Evolutionary conservation across 176 grass and related monocot species (phyloP).

Genomic region (Ensete glaucum): DNA sequence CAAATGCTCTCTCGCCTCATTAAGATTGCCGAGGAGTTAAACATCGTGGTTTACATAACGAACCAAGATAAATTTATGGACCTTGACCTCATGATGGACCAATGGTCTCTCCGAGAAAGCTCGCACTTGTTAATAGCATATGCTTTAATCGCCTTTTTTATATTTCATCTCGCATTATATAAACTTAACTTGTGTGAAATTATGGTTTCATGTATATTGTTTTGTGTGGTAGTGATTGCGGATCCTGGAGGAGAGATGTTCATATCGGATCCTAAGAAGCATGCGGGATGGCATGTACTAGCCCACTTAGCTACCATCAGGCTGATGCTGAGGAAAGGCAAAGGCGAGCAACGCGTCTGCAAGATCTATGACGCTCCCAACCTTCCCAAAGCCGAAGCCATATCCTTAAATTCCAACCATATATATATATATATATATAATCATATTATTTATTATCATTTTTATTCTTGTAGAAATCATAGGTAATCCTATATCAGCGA

Average conservation of each 20-base stretch:
- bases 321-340: conserved; percentile 88
- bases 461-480: too few relatives aligned
- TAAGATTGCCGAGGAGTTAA: conserved; percentile 92
- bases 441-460: too few relatives aligned
- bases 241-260: conserved; percentile 81
- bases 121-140: too few relatives aligned
- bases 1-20: conserved; percentile 84
- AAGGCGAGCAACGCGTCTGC: conserved; percentile 85
- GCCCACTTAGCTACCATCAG: conserved; percentile 59
- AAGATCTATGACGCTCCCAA: conserved; percentile 94
- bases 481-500: too few relatives aligned
- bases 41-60: conserved; percentile 92
- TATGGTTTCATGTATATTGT: neutral
- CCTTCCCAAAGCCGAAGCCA: conserved; percentile 81
- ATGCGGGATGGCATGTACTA: conserved; percentile 68
- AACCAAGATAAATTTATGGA: conserved; percentile 52
- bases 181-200: neutral
- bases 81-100: neutral
- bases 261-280: conserved; percentile 84
- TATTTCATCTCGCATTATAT: too few relatives aligned
- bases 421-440: too few relatives aligned
- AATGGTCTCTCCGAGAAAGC: too few relatives aligned
- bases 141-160: too few relatives aligned
- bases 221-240: conserved; percentile 54
- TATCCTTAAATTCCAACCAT: conserved; percentile 37